Evolutionary conservation across 2,329 filamentous ascomycete species (phyloP), one percentile per base, ranked within the genome.

Genomic region (Ophiostoma novo-ulmi): DNA sequence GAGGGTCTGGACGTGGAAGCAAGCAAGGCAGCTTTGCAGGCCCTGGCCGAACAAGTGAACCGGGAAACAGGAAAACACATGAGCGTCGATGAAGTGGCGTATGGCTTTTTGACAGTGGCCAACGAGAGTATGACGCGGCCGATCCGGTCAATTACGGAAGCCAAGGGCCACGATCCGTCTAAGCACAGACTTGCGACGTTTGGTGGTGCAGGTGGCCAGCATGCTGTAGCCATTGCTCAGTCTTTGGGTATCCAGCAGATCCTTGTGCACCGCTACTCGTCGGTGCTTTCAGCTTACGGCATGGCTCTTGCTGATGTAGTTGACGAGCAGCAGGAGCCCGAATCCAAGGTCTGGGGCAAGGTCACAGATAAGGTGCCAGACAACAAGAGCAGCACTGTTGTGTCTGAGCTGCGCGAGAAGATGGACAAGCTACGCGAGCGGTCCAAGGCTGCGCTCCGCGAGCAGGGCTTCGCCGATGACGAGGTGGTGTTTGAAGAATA

Each of bases 271-370:
- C 84, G 91, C 69, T 96, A 97, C 78, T 96, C 93, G 0, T 96
- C 92, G 0, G 91, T 97, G 0, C 83, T 97, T 0, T 97, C 93
- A 0, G 93, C 93, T 0, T 97, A 97, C 75, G 93, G 93, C 10
- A 97, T 97, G 91, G 93, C 93, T 0, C 81, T 97, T 5, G 94
- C 94, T 13, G 94, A 97, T 76, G 93, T 97, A 0, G 94, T 97
- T 0, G 92, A 97, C 74, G 94, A 97, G 80, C 85, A 90, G 39
- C 94, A 97, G 77, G 92, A 94, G 77, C 91, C 91, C 5, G 86
- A 89, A 52, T 88, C 88, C 2, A 82, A 83, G 20, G 81, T 89
- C 6, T 89, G 87, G 87, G 65, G 65, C 22, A 67, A 44, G 39
- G 65, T 67, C 22, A 20, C 65, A 1, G 65, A 17, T 14, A n/a